phyloP scores from a whole-genome alignment of 1,284 basidiomycete species.

The Moesziomyces parantarcticus region DNA sequence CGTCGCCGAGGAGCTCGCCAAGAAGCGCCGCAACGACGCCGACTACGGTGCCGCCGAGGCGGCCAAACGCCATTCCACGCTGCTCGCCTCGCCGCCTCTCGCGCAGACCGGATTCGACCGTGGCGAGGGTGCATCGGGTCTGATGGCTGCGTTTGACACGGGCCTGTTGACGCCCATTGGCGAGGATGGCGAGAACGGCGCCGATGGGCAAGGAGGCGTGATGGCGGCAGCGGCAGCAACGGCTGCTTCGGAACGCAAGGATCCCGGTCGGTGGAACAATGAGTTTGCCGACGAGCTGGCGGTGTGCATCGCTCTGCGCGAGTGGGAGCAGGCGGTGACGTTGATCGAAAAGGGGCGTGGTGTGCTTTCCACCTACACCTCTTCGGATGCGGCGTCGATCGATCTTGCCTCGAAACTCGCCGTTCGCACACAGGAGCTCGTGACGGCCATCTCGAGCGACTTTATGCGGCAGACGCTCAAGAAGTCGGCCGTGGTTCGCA shows the following conservation, averaged over 20 bases:
- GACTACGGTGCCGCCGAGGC: constrained; percentile 66
- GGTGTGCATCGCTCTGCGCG: constrained; percentile 86
- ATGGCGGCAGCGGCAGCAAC: constrained; percentile 46
- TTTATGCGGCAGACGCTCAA: constrained; percentile 80
- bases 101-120: constrained; percentile 13
- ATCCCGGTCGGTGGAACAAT: constrained; percentile 78
- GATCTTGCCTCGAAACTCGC: constrained; percentile 38
- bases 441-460: constrained; percentile 78
- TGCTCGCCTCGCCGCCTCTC: constrained; percentile 27
- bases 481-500: constrained; percentile 78
- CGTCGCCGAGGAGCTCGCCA: constrained; percentile 88
- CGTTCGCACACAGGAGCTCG: constrained; percentile 70
- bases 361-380: constrained; percentile 72
- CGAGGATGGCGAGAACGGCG: constrained; percentile 12
- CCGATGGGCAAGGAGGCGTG: constrained; percentile 1
- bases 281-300: constrained; percentile 92
- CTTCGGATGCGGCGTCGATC: constrained; percentile 23
- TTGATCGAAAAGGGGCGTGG: constrained; percentile 83
- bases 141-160: constrained; percentile 1
- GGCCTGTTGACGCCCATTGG: constrained; percentile 27
- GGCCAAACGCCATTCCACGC: constrained; percentile 45
- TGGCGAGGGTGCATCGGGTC: neutral
- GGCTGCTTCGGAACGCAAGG: constrained; percentile 51
- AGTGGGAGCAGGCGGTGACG: constrained; percentile 86
- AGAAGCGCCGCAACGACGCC: constrained; percentile 91